Conservation (phyloP, 176 grass and related monocot species). For the Zoysia pacifica region DNA sequence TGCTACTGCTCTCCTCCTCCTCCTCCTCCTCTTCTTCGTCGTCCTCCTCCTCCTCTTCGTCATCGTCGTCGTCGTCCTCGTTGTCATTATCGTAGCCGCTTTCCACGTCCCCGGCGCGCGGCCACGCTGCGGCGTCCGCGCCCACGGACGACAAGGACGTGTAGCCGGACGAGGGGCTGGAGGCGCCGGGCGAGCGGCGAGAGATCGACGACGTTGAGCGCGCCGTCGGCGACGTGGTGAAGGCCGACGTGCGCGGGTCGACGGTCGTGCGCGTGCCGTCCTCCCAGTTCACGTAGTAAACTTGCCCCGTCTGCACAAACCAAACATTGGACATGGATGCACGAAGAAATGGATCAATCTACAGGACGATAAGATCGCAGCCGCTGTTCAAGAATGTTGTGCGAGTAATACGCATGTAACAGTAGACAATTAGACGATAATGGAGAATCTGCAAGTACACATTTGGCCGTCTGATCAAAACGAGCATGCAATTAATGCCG, state of each 20-base stretch:
- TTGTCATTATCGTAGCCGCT: constrained; percentile 24
- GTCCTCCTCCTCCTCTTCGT: not conserved
- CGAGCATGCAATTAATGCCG: constrained; percentile 7
- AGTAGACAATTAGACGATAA: not conserved
- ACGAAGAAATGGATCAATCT: not conserved
- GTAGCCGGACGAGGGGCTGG: constrained; percentile 50
- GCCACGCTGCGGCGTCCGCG: constrained; percentile 28
- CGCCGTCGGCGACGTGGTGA: constrained; percentile 46
- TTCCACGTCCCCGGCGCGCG: constrained; percentile 15
- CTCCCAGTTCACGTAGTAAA: constrained; percentile 97
- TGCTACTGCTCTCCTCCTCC: constrained; percentile 12
- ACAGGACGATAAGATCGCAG: not conserved
- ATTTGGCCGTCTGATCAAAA: constrained; percentile 12
- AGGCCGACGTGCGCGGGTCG: constrained; percentile 49
- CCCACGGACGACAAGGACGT: constrained; percentile 45
- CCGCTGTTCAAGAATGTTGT: not conserved
- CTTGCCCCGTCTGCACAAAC: constrained; percentile 78
- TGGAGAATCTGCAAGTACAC: constrained; percentile 9
- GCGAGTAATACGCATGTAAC: not conserved
- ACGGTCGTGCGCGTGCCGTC: constrained; percentile 76
- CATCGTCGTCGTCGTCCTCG: constrained; percentile 16
- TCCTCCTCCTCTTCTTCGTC: not conserved
- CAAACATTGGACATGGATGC: not conserved
- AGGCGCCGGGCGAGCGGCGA: constrained; percentile 37
- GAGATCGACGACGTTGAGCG: constrained; percentile 47